Base-by-base conservation (phyloP, 768 basidiomycete species). In the Holtermanniella nyarrowii region DNA sequence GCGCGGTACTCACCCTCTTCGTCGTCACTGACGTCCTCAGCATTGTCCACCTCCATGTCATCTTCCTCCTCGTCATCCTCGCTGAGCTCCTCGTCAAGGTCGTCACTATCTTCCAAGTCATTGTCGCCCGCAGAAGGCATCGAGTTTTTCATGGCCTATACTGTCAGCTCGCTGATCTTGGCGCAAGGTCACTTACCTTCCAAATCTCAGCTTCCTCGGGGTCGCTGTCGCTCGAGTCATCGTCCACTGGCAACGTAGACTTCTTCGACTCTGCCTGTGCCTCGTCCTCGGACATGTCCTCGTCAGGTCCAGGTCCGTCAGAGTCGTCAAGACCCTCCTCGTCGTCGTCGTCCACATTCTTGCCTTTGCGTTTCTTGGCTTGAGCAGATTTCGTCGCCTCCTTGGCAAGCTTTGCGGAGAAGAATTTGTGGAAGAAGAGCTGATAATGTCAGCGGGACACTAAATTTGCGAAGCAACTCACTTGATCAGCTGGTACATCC, bases 381-480 rank as follows among this genome's bases (percentile, higher is more conserved):
- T 7, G 53, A 37, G 31, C 56, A 20, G 54, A 74, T 3, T 69
- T 66, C 44, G 62, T 62, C 48, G 70, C 72, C 43, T 73, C 69
- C 66, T 78, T 80, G 4, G 78, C 78, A 26, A 79, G 74, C 71
- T 87, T 90, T 60, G 76, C 77, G 10, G 80, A 77, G 68, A 95
- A 96, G 74, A 81, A 96, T 60, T 82, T 82, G 70, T 96, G 83
- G 75, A 89, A 95, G 77, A 96, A 96, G 26, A 86, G 62, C 88
- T 88, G 20, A 56, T 43, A 13, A 46, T 2, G 25, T 56, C 27
- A 57, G 48, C 49, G 46, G 45, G 22, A 39, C 2, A 5, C 25
- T 26, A 41, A 22, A 54, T 12, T 1, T 22, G 5, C 42, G n/a
- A n/a, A n/a, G 47, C 21, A 72, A n/a, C 77, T 12, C 42, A 86